These are phyloP conservation scores for Paecilomyces fulvus DNA, from an alignment of 2,329 filamentous ascomycete species.

Conservation along the genomic window DNA sequence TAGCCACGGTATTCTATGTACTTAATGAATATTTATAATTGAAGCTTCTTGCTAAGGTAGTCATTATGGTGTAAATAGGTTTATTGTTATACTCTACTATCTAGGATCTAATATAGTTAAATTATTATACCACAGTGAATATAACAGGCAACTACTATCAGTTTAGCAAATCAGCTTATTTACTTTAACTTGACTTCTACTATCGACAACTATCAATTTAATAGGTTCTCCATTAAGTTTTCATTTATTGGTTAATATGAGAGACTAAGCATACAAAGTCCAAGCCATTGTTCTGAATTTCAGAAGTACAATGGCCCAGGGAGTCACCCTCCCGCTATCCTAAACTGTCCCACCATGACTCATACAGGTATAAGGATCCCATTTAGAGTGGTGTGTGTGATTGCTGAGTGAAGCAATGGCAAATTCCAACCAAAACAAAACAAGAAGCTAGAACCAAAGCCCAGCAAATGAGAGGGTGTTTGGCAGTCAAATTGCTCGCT, in stretches of 20 bases:
- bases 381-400: neutral
- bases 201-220: neutral
- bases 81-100: too few relatives aligned
- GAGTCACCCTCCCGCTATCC: neutral
- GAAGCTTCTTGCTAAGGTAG: too few relatives aligned
- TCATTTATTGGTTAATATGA: neutral
- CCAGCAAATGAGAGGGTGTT: neutral
- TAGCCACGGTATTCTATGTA: too few relatives aligned
- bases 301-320: neutral
- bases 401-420: neutral
- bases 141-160: too few relatives aligned
- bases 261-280: neutral
- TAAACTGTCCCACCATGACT: neutral
- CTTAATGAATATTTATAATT: too few relatives aligned
- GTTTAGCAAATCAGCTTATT: too few relatives aligned
- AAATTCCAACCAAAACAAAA: neutral
- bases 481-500: neutral
- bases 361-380: neutral
- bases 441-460: neutral
- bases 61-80: too few relatives aligned
- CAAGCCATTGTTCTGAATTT: neutral
- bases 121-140: too few relatives aligned
- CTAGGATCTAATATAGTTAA: too few relatives aligned
- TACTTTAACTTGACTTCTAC: too few relatives aligned
- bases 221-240: neutral